Conservation (phyloP, 2,329 filamentous ascomycete species). For the Hypoxylon sp. region DNA sequence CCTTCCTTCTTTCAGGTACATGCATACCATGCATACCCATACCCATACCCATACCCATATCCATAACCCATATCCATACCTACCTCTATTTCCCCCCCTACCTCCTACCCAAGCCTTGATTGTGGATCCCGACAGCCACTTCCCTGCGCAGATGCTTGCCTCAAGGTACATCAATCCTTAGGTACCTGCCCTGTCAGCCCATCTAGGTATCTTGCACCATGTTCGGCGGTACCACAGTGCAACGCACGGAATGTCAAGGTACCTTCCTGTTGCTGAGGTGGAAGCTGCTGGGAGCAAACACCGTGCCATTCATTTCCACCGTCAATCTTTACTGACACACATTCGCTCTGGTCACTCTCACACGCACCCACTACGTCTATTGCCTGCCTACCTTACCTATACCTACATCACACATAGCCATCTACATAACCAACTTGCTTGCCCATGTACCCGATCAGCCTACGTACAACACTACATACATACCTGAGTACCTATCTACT, state of each 20-base stretch:
- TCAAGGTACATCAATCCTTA: constrained; percentile 27
- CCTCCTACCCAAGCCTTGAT: constrained; percentile 22
- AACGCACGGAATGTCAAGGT: constrained; percentile 46
- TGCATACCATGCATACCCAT: neutral
- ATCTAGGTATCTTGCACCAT: constrained; percentile 35
- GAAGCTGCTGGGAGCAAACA: constrained; percentile 44
- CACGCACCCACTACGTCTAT: constrained; percentile 25
- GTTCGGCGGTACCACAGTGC: constrained; percentile 46
- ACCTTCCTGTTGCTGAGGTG: constrained; percentile 43
- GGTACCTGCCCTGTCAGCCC: constrained; percentile 36
- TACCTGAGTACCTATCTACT: too few relatives aligned
- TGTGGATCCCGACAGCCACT: constrained; percentile 35
- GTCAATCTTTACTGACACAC: constrained; percentile 29
- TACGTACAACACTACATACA: too few relatives aligned
- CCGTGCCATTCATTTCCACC: constrained; percentile 42
- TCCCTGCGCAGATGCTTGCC: constrained; percentile 25
- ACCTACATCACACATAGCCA: constrained; percentile 27
- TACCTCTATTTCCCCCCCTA: too few relatives aligned
- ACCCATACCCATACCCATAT: neutral
- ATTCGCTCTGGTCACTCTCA: constrained; percentile 22
- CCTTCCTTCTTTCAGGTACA: constrained; percentile 15
- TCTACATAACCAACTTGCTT: constrained; percentile 10
- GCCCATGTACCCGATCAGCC: constrained; percentile 22
- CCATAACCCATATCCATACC: neutral
- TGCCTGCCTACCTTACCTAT: too few relatives aligned